Percentiles rank a stretch among this genome's conserved stretches.
These are phyloP conservation scores for Blepharisma stoltei DNA, from an alignment of 73 alveolate species.

Conservation along the genomic window DNA sequence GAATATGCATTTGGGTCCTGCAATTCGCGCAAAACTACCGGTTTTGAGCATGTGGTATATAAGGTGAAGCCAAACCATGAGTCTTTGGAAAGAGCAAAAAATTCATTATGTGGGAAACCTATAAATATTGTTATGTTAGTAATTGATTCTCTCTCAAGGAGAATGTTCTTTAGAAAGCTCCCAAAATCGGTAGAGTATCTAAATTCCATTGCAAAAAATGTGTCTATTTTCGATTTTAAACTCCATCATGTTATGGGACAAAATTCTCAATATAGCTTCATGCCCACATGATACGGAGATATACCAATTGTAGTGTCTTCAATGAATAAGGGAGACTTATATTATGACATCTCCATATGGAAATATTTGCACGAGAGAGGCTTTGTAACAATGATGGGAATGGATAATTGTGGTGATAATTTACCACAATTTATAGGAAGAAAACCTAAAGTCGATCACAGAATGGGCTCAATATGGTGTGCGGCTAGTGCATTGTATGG, in stretches of 20 bases:
- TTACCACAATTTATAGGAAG: conserved; percentile 10
- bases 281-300: no score
- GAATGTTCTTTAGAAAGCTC: neutral
- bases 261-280: no score
- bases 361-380: conserved; percentile 21
- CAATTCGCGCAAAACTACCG: neutral
- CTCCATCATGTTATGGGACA: no score
- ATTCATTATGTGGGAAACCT: neutral
- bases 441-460: conserved; percentile 4
- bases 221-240: no score
- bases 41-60: neutral
- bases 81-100: neutral
- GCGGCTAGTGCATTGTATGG: neutral
- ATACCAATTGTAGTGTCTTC: no score
- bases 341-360: neutral
- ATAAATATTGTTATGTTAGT: neutral
- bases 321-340: neutral
- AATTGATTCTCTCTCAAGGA: neutral
- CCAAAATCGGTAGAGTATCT: neutral
- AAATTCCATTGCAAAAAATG: no score
- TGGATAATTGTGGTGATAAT: conserved; percentile 3
- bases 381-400: neutral
- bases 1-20: conserved; percentile 21
- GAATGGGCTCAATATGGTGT: neutral
- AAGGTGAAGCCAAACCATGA: neutral